Evolutionary conservation across 1,284 basidiomycete species (phyloP).

Genomic region (Clitocybe nebularis): DNA sequence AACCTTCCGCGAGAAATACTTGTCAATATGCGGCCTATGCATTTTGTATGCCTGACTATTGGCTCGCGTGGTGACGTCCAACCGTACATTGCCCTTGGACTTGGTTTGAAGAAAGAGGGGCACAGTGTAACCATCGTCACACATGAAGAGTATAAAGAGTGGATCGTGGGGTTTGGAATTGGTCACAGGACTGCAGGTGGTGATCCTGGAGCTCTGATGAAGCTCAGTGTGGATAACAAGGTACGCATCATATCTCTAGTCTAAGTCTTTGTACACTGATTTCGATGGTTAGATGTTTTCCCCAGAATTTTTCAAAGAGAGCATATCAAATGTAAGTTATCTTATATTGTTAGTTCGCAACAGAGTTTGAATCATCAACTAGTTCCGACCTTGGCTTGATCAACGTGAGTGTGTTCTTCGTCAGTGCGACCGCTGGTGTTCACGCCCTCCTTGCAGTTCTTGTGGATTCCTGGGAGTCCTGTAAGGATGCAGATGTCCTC

Average conservation of each 20-base stretch:
- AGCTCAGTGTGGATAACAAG: conserved; percentile 58
- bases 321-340: conserved; percentile 46
- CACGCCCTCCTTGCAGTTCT: conserved; percentile 41
- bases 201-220: conserved; percentile 72
- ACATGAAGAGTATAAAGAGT: conserved; percentile 86
- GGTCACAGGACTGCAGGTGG: conserved; percentile 71
- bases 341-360: neutral
- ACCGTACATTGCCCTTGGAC: conserved; percentile 88
- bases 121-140: conserved; percentile 81
- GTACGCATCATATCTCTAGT: conserved; percentile 21
- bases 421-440: neutral
- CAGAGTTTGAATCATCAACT: conserved; percentile 6
- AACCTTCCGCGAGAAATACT: conserved; percentile 39
- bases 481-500: conserved; percentile 70
- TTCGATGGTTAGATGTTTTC: conserved; percentile 64
- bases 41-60: conserved; percentile 88
- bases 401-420: conserved; percentile 40
- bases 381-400: conserved; percentile 77
- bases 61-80: conserved; percentile 89
- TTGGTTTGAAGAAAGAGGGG: conserved; percentile 83
- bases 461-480: conserved; percentile 65
- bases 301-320: conserved; percentile 78
- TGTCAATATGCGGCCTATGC: conserved; percentile 43
- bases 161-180: conserved; percentile 79
- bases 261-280: neutral